Evolutionary conservation across 441 rosid genomes (phyloP), one percentile per base, ranked within the genome.

Genomic region (Euphorbia neoarborescens): DNA sequence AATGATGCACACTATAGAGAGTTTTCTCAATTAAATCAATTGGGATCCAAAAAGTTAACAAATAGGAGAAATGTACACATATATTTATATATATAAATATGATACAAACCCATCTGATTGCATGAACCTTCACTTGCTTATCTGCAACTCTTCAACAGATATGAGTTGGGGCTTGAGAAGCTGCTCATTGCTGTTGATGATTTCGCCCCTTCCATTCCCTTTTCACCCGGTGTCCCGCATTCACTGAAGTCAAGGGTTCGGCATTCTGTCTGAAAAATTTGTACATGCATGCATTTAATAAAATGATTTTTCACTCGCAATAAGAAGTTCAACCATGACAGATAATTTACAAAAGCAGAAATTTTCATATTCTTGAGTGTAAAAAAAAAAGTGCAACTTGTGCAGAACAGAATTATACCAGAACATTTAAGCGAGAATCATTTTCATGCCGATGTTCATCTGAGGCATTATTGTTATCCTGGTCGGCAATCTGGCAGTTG

Each of bases 221-320:
- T 90, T 69, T 85, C 89, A 68, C 76, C 89, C 0, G 98, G 99
- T 46, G 92, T 87, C 68, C 80, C 96, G 27, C 99, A 95, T 70
- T 92, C 97, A 51, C 96, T 95, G 77, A 95, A 95, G 83, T 95
- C 99, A 7, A 95, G 93, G 9, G 77, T 71, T 2, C 99, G 93
- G 27, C 96, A 76, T 78, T 89, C 97, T 13, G 84, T 83, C 97
- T 89, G 87, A 83, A 77, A 13, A 24, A 28, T 54, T 30, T 42
- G 20, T 17, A 65, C 40, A 37, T 8, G 10, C 10, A 8, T 37
- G 34, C 9, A 32, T 24, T 34, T 35, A 19, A 32, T 72, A n/a
- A 2, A 19, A 28, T 22, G 34, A 46, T 46, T 15, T 53, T 3
- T 19, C 12, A 53, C 51, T 13, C 51, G 10, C 40, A 37, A 50